Base-by-base conservation (phyloP, 306 rosid species). In the Abrus pulchellus region DNA sequence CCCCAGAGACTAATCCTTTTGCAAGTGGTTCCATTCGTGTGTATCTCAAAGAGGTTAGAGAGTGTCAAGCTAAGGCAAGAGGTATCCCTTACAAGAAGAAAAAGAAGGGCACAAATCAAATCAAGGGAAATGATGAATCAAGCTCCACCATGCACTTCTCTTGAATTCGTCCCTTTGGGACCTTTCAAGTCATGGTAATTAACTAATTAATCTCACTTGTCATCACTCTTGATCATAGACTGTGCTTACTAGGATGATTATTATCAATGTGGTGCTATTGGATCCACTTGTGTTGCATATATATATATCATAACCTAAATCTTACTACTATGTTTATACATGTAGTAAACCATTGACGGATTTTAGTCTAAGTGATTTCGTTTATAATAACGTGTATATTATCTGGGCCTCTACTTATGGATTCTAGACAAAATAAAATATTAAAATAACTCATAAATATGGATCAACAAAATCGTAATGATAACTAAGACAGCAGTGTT, bases 61-160 rank as follows among this genome's bases (percentile, higher is more conserved):
- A 96, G 83, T 93, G 90, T 36, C 99, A 96, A 61, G 98, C 99
- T 20, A 96, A 92, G 89, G 99, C 99, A 0, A 88, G 99, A 41
- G 99, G 99, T 33, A 96, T 96, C 67, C 97, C 99, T 49, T 96
- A 92, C 76, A 96, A 96, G 90, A 96, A 93, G 97, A 93, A 96
- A 79, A 96, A 96, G 97, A 96, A 96, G 91, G 78, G 52, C 74
- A 54, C 89, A 0, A 40, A 70, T 79, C 93, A 56, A 77, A 63
- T 13, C 81, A 85, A 84, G 75, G 90, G 84, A 54, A 83, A 62
- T 76, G 85, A 89, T 61, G 89, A 88, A 53, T 87, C 97, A 2
- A 74, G 68, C 77, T 86, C 90, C 60, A 44, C 92, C 72, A 56
- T 81, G 79, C 90, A 86, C 78, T 91, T 81, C 75, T 83, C 92